Evolutionary conservation across 2,329 filamentous ascomycete genomes (phyloP).

Genomic region (Colletotrichum navitas): DNA sequence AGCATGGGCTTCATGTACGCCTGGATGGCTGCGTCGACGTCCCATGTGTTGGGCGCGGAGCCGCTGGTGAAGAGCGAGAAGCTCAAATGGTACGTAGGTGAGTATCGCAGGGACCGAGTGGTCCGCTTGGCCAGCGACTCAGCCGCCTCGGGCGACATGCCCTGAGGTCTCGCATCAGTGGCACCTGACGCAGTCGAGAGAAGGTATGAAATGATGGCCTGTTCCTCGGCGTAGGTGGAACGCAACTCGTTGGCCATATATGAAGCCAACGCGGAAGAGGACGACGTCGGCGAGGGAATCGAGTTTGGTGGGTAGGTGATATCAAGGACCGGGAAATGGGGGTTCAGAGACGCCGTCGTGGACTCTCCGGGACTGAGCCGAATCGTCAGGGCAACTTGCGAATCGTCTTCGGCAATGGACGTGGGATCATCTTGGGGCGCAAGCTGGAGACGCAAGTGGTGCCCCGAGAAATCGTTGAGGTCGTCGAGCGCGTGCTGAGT

Average conservation of each 20-base stretch:
- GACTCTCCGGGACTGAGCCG: slow-evolving; percentile 75
- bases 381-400: slow-evolving; percentile 75
- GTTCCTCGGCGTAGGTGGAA: slow-evolving; percentile 86
- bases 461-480: slow-evolving; percentile 85
- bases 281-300: slow-evolving; percentile 74
- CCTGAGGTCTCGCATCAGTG: slow-evolving; percentile 59
- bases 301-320: slow-evolving; percentile 81
- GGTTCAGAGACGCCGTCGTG: slow-evolving; percentile 73
- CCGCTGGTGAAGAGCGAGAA: slow-evolving; percentile 94
- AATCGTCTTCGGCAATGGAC: slow-evolving; percentile 54
- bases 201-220: slow-evolving; percentile 83
- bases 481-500: slow-evolving; percentile 90
- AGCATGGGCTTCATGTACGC: slow-evolving; percentile 87
- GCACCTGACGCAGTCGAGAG: slow-evolving; percentile 71
- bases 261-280: slow-evolving; percentile 79
- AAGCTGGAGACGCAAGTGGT: slow-evolving; percentile 82
- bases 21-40: slow-evolving; percentile 84
- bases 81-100: slow-evolving; percentile 93
- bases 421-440: slow-evolving; percentile 54
- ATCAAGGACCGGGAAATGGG: slow-evolving; percentile 78
- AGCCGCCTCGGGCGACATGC: slow-evolving; percentile 63
- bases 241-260: slow-evolving; percentile 85
- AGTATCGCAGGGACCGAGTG: slow-evolving; percentile 89
- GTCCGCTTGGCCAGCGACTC: slow-evolving; percentile 76
- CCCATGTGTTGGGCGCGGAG: slow-evolving; percentile 86